Conservation (phyloP, 306 rosid genomes). For the Cucurbita argyrosperma region DNA sequence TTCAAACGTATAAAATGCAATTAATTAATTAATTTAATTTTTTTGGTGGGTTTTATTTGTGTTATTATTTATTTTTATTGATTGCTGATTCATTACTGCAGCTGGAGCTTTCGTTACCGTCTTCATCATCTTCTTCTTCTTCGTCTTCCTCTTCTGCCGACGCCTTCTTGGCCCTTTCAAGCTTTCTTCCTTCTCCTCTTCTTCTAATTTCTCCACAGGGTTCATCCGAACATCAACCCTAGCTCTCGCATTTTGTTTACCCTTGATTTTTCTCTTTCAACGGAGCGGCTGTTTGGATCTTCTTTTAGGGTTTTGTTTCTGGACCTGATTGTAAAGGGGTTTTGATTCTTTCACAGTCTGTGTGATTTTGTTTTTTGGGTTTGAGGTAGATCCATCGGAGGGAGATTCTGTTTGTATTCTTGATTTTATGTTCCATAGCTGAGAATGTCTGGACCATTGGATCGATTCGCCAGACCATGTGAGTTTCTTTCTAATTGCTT, state of each 20-base stretch:
- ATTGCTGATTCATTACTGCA: not conserved
- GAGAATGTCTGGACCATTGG: constrained; percentile 14
- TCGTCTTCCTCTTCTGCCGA: not conserved
- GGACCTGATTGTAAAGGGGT: constrained; percentile 13
- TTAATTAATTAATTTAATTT: not conserved
- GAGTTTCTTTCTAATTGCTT: not conserved
- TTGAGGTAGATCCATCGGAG: constrained; percentile 12
- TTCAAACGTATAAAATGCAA: not conserved
- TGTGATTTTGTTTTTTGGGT: not conserved
- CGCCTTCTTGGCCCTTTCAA: not conserved
- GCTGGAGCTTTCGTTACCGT: constrained; percentile 5
- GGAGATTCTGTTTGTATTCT: constrained; percentile 29
- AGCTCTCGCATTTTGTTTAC: not conserved
- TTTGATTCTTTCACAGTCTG: not conserved
- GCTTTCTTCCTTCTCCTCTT: not conserved
- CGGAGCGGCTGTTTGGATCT: not conserved
- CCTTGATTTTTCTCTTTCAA: not conserved
- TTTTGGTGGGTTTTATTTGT: not conserved
- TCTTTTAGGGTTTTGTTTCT: constrained; percentile 18
- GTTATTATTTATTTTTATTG: not conserved
- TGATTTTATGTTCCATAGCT: not conserved
- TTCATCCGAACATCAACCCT: not conserved
- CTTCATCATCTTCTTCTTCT: not conserved
- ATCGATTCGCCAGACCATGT: constrained; percentile 15
- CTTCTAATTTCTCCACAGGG: not conserved